Evolutionary conservation across 2,329 filamentous ascomycete genomes (phyloP).

Genomic region (Trichoderma sp.): DNA sequence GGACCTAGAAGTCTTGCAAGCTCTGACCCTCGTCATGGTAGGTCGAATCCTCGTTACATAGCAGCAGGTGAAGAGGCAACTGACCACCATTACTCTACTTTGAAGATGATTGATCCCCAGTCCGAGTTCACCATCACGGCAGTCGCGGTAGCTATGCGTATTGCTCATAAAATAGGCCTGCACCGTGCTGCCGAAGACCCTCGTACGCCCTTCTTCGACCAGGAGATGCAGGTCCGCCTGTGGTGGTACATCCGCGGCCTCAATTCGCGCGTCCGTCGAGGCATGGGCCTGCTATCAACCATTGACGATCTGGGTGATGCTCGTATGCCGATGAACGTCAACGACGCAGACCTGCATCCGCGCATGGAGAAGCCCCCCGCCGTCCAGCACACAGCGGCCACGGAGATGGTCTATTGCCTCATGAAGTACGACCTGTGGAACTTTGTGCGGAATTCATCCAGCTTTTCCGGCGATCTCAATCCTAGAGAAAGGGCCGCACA

Average conservation of each 20-base stretch:
- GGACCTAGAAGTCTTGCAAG: constrained; percentile 45
- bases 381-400: constrained; percentile 57
- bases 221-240: constrained; percentile 65
- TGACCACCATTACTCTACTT: background rate
- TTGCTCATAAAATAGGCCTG: constrained; percentile 68
- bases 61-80: background rate
- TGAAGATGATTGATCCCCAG: constrained; percentile 27
- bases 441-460: constrained; percentile 14
- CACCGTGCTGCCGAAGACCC: constrained; percentile 63
- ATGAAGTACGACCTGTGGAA: constrained; percentile 48
- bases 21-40: constrained; percentile 61
- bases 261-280: constrained; percentile 41
- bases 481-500: constrained; percentile 17
- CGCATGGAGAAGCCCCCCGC: constrained; percentile 49
- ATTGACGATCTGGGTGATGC: constrained; percentile 58
- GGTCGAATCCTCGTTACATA: constrained; percentile 1
- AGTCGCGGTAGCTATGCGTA: constrained; percentile 62
- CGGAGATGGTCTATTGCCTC: constrained; percentile 62
- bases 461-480: background rate
- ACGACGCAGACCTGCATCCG: constrained; percentile 60
- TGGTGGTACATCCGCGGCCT: constrained; percentile 68
- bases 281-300: constrained; percentile 40
- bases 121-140: constrained; percentile 59
- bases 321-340: constrained; percentile 58
- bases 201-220: constrained; percentile 62